phyloP scores from a whole-genome alignment of 2,329 filamentous ascomycete genomes.

The Cercospora brassicicola region DNA sequence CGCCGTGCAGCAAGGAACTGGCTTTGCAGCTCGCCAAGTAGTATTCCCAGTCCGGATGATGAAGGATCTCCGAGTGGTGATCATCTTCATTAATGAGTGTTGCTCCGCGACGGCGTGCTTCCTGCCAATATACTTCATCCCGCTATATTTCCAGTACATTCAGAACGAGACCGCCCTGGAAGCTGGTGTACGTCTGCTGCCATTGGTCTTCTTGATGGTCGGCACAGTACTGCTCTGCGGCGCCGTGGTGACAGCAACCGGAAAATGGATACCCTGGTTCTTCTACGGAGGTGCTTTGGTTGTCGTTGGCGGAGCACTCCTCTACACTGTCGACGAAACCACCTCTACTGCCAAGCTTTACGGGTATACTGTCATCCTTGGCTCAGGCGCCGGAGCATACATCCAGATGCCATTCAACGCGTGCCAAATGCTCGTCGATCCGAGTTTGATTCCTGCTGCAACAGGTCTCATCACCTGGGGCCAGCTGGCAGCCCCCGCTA shows the following conservation, averaged over 20 bases:
- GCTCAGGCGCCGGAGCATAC: conserved; percentile 14
- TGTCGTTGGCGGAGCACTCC: conserved; percentile 16
- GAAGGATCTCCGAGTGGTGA: conserved; percentile 45
- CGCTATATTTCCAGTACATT: conserved; percentile 55
- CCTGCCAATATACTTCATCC: conserved; percentile 54
- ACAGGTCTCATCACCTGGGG: conserved; percentile 15
- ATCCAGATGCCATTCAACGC: conserved; percentile 17
- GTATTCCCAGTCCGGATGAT: conserved; percentile 52
- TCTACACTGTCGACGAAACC: conserved; percentile 15
- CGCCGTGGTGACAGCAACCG: not conserved
- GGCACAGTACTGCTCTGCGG: conserved; percentile 8
- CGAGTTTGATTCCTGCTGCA: conserved; percentile 6
- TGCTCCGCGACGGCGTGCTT: conserved; percentile 25
- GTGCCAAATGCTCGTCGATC: conserved; percentile 4
- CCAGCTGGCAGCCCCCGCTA: conserved; percentile 12
- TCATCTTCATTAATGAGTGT: conserved; percentile 44
- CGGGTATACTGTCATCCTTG: conserved; percentile 19
- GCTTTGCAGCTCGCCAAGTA: conserved; percentile 4
- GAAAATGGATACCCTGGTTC: conserved; percentile 12
- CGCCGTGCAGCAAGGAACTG: conserved; percentile 46
- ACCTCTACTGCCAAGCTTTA: conserved; percentile 19
- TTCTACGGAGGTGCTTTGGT: conserved; percentile 17
- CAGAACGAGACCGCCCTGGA: conserved; percentile 46
- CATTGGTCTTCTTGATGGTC: conserved; percentile 25
- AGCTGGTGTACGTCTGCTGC: conserved; percentile 47